phyloP scores from a whole-genome alignment of 768 basidiomycete species.

The Leccinum olivaceopallidum region DNA sequence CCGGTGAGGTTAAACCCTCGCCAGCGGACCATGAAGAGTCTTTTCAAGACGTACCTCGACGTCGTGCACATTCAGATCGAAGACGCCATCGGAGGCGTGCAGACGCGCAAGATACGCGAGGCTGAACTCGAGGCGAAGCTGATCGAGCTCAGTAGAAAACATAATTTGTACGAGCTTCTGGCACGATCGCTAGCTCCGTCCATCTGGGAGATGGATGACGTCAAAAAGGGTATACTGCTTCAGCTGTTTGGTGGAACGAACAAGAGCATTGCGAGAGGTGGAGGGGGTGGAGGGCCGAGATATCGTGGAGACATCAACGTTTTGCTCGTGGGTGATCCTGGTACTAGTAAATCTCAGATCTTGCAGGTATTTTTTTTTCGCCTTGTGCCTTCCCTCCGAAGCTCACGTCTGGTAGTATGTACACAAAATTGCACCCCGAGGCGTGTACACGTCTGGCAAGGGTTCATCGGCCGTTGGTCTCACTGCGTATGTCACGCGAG shows the following conservation, averaged over 20 bases:
- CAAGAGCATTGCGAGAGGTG: slow-evolving; percentile 90
- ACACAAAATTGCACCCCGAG: slow-evolving; percentile 96
- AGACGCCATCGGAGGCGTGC: slow-evolving; percentile 40
- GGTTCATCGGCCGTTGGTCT: slow-evolving; percentile 98
- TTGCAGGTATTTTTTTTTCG: slow-evolving; percentile 58
- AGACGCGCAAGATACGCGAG: slow-evolving; percentile 39
- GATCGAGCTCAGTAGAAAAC: slow-evolving; percentile 64
- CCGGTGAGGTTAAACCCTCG: slow-evolving; percentile 95
- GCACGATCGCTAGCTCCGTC: slow-evolving; percentile 87
- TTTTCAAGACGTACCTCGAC: slow-evolving; percentile 98
- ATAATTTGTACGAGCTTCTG: slow-evolving; percentile 86
- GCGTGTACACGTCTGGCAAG: slow-evolving; percentile 97
- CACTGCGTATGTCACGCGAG: slow-evolving; percentile 97
- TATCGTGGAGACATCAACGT: slow-evolving; percentile 99
- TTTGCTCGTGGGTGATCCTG: slow-evolving; percentile 95
- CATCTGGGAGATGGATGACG: slow-evolving; percentile 98
- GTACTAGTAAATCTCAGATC: slow-evolving; percentile 96
- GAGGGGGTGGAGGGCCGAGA: slow-evolving; percentile 93
- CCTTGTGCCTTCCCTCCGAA: neutral
- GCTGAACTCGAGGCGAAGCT: slow-evolving; percentile 83
- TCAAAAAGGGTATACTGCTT: slow-evolving; percentile 96
- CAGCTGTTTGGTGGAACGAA: slow-evolving; percentile 98
- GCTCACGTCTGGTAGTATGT: slow-evolving; percentile 67
- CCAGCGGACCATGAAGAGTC: slow-evolving; percentile 86
- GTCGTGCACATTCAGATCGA: slow-evolving; percentile 87